A percentile compares a stretch with the other conserved stretches of the same genome.
phyloP scores from a whole-genome alignment of 441 rosid species.

The Gossypium davidsonii region DNA sequence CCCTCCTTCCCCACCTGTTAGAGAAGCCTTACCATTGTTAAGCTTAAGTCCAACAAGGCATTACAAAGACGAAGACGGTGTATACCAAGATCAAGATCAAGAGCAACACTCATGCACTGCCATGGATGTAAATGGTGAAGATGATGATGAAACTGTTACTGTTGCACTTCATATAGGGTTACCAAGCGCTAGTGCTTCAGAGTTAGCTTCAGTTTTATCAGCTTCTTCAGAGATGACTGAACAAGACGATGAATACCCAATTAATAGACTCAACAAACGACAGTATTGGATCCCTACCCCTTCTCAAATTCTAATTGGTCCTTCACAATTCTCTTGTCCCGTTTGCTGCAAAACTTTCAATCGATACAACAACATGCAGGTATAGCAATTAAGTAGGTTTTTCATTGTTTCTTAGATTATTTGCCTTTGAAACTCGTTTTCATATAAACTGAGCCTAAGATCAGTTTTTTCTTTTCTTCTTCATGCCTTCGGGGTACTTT shows the following conservation, averaged over 20 bases:
- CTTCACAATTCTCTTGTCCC: conserved; percentile 96
- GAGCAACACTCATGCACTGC: conserved; percentile 28
- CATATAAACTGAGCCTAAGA: no score
- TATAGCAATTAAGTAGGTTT: conserved; percentile 5
- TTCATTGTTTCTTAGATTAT: no score
- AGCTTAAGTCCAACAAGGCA: conserved; percentile 56
- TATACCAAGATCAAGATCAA: conserved; percentile 14
- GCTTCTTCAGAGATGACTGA: conserved; percentile 46
- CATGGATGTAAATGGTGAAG: conserved; percentile 42
- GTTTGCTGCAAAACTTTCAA: conserved; percentile 95
- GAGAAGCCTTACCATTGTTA: conserved; percentile 82
- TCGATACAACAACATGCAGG: conserved; percentile 99
- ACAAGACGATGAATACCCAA: conserved; percentile 43
- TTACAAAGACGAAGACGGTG: conserved; percentile 19
- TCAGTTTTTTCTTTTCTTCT: no score
- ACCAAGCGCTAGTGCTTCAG: conserved; percentile 76
- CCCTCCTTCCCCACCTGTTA: conserved; percentile 82
- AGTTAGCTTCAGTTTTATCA: conserved; percentile 53
- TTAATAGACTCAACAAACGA: conserved; percentile 73
- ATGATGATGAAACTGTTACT: conserved; percentile 41
- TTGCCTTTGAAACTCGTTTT: no score
- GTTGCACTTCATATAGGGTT: conserved; percentile 90
- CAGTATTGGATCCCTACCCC: conserved; percentile 98
- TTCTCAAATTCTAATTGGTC: conserved; percentile 93
- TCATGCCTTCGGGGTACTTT: no score